Evolutionary conservation across 306 rosid genomes (phyloP), one percentile per base, ranked within the genome.

Genomic region (Fragaria ananassa): DNA sequence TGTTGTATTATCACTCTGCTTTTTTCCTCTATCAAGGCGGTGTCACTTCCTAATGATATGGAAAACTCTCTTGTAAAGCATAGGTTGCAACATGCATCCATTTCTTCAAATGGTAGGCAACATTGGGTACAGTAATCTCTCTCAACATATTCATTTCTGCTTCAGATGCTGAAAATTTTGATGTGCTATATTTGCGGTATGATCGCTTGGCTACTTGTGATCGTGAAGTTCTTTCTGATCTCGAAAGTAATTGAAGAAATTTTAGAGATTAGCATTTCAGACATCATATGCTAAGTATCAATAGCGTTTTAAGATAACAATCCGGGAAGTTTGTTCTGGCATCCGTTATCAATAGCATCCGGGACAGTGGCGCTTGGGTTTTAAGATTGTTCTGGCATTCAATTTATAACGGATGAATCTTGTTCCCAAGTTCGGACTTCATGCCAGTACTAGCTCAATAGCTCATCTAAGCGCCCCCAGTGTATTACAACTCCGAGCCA

Each of bases 1-100:
- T 73, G 75, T 13, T 73, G 57, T 74, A 15, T 49, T 21, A 4
- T 73, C 46, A 62, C 62, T 74, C 21, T 64, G 25, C 67, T 14
- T 29, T 61, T 62, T 29, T 31, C 65, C 42, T 15, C 67, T 62
- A 31, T 62, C 41, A 13, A 62, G 68, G 21, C 34, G 39, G 19
- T 14, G 68, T 17, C 9, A 63, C 68, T 61, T 61, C 11, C 67
- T 31, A 34, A 17, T 74, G 21, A 10, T 42, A 21, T 29, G 70
- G 34, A 61, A 45, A 45, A n/a, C 13, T 58, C n/a, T 74, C 29
- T 10, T 45, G 68, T 61, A 29, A 60, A 61, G 44, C 58, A 18
- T 31, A 44, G 50, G 69, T 61, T 27, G 78, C 78, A 27, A 29
- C 57, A 41, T 57, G 8, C 23, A 23, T 21, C 17, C 13, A 37